These are phyloP conservation scores for Russula earlei DNA, from an alignment of 768 basidiomycete species.

Conservation along the genomic window DNA sequence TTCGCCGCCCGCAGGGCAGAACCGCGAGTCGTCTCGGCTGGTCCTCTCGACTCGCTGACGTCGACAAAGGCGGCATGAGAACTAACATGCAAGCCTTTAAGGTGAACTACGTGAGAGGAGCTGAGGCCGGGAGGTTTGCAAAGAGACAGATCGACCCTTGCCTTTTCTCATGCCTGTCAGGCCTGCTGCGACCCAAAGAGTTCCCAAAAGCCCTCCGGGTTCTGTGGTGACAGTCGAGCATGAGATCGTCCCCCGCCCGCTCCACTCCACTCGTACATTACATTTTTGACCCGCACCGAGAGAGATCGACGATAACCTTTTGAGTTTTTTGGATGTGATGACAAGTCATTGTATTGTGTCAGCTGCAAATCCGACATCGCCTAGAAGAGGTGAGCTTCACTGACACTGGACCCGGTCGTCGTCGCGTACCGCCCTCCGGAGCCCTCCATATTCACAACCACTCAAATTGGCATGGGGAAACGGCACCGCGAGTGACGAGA, in stretches of 20 bases:
- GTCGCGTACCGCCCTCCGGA: not conserved
- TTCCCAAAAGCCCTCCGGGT: too few species aligned
- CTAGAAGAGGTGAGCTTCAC: not conserved
- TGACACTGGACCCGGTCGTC: not conserved
- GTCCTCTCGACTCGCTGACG: not conserved
- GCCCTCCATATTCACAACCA: not conserved
- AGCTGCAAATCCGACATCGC: not conserved
- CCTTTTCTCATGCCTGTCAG: too few species aligned
- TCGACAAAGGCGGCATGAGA: not conserved
- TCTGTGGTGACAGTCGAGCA: not conserved
- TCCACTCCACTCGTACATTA: too few species aligned
- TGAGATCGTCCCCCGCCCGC: too few species aligned
- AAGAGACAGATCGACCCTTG: not conserved
- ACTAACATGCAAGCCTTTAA: too few species aligned
- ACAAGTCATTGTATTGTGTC: too few species aligned
- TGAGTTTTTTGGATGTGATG: slow-evolving; percentile 10
- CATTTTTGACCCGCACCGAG: not conserved
- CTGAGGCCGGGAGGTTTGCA: too few species aligned
- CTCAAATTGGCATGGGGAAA: not conserved
- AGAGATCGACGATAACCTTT: slow-evolving; percentile 4
- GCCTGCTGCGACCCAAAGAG: too few species aligned
- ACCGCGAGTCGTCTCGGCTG: not conserved
- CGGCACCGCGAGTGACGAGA: not conserved
- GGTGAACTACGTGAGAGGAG: not conserved
- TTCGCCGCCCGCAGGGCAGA: not conserved